These are phyloP conservation scores for Pyrus communis DNA, from an alignment of 306 rosid species.

Conservation along the genomic window DNA sequence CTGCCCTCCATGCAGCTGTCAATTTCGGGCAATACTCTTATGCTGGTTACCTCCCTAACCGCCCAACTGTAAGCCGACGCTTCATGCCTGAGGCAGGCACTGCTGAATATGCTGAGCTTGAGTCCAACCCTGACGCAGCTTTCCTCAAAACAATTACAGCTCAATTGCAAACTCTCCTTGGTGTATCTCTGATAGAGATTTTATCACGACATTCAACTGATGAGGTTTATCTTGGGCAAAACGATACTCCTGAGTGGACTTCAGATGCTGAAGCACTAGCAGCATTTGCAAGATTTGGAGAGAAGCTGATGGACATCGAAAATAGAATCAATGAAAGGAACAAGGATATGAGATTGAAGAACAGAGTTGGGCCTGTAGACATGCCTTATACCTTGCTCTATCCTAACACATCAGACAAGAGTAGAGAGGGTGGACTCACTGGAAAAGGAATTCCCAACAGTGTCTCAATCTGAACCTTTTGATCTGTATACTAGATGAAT, in stretches of 20 bases:
- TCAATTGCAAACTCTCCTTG: constrained; percentile 76
- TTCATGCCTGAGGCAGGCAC: constrained; percentile 97
- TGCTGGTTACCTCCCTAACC: constrained; percentile 90
- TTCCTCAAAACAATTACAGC: constrained; percentile 85
- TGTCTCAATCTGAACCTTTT: constrained; percentile 45
- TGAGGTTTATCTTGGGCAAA: constrained; percentile 85
- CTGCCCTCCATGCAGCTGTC: constrained; percentile 95
- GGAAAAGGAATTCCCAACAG: constrained; percentile 97
- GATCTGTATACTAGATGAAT: background rate
- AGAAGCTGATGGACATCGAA: constrained; percentile 52
- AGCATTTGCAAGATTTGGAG: constrained; percentile 57
- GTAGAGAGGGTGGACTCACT: constrained; percentile 66
- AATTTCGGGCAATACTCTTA: constrained; percentile 92
- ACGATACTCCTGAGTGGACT: constrained; percentile 60
- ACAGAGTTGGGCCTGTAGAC: constrained; percentile 68
- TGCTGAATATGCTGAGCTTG: constrained; percentile 60
- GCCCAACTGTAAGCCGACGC: constrained; percentile 88
- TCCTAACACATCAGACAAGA: constrained; percentile 68
- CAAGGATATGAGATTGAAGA: constrained; percentile 47
- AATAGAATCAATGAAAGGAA: constrained; percentile 47
- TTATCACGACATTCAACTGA: constrained; percentile 80
- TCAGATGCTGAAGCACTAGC: constrained; percentile 41
- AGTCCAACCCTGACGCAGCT: constrained; percentile 54
- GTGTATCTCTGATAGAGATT: constrained; percentile 75
- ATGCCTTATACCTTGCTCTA: constrained; percentile 69